phyloP scores from a whole-genome alignment of 139 green algal species.

The Edaphochlamys debaryana region DNA sequence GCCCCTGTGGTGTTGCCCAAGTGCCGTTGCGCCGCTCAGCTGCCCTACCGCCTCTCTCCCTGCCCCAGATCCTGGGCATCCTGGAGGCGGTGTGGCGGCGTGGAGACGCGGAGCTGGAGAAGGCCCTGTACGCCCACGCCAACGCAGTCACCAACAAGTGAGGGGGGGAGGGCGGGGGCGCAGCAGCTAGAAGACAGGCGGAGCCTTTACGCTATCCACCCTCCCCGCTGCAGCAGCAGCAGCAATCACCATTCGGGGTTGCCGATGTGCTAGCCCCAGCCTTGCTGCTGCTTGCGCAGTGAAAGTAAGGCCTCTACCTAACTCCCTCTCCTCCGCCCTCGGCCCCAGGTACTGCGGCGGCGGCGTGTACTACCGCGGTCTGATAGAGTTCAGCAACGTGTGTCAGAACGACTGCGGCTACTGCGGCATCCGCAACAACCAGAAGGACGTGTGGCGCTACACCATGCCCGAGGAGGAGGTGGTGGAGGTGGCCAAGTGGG shows the following conservation, averaged over 20 bases:
- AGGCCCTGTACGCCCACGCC: constrained; percentile 66
- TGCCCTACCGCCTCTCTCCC: no score
- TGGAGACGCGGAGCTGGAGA: constrained; percentile 59
- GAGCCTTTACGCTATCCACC: no score
- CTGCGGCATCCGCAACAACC: constrained; percentile 76
- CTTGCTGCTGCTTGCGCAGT: no score
- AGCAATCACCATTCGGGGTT: no score
- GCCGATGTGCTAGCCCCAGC: no score
- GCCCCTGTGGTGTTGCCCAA: no score
- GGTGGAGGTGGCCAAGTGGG: constrained; percentile 66
- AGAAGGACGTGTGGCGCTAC: constrained; percentile 54
- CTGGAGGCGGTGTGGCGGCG: constrained; percentile 52
- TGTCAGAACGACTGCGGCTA: constrained; percentile 77
- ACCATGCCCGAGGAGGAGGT: constrained; percentile 67
- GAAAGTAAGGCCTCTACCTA: no score
- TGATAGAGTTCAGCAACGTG: constrained; percentile 78
- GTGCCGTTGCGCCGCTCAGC: no score
- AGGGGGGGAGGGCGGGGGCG: no score
- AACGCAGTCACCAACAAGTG: constrained; percentile 54
- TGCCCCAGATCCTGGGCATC: constrained; percentile 35
- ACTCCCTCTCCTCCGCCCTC: no score
- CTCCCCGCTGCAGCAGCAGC: no score
- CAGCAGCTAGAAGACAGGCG: no score
- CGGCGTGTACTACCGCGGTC: constrained; percentile 65
- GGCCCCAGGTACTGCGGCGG: constrained; percentile 60